Percentiles rank a stretch among this genome's conserved stretches.
Evolutionary conservation across 176 grass and related monocot genomes (phyloP).

Genomic region (Musa itinerans): DNA sequence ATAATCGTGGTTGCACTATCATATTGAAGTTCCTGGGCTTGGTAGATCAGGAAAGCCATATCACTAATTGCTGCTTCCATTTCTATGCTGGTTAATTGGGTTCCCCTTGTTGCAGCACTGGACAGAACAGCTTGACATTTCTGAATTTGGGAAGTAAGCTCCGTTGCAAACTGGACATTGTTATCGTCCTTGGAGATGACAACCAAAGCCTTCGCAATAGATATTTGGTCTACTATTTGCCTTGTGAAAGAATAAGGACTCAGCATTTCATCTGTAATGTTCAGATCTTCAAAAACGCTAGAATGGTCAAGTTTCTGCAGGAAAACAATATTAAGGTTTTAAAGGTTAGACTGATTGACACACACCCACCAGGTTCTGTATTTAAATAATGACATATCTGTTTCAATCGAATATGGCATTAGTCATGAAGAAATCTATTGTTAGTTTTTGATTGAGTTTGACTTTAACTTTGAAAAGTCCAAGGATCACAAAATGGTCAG

Average conservation of each 20-base stretch:
- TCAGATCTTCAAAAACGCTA: slow-evolving; percentile 38
- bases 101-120: slow-evolving; percentile 27
- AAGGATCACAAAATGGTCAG: no score
- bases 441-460: no score
- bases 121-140: slow-evolving; percentile 52
- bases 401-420: not conserved
- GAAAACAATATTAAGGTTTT: not conserved
- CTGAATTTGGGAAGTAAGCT: slow-evolving; percentile 49
- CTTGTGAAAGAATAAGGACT: slow-evolving; percentile 53
- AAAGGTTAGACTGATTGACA: not conserved
- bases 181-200: slow-evolving; percentile 50
- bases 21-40: slow-evolving; percentile 74
- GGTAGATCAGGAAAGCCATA: slow-evolving; percentile 68
- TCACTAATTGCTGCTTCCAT: slow-evolving; percentile 56
- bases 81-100: slow-evolving; percentile 27
- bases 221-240: slow-evolving; percentile 76
- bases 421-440: not conserved
- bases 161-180: slow-evolving; percentile 64
- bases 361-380: not conserved
- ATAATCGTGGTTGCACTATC: slow-evolving; percentile 52
- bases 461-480: no score
- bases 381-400: not conserved
- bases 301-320: slow-evolving; percentile 51
- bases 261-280: slow-evolving; percentile 70
- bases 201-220: slow-evolving; percentile 65